phyloP scores from a whole-genome alignment of 179 eudicot species.

The Drosera spatulata region DNA sequence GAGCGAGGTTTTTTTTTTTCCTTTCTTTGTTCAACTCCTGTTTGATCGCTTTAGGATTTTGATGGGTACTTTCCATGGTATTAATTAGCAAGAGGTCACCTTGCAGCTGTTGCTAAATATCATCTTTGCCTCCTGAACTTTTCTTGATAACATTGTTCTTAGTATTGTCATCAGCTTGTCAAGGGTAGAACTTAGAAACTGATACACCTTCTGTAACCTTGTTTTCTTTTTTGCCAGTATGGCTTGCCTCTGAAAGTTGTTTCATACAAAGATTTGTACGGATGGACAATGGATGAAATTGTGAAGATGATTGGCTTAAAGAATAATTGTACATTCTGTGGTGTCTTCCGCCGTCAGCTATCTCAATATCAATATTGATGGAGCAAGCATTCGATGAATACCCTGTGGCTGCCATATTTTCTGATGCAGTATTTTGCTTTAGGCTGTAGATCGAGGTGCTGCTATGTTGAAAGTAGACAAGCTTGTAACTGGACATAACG shows the following conservation, averaged over 20 bases:
- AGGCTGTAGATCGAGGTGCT: constrained; percentile 99
- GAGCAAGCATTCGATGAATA: background rate
- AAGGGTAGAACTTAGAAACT: background rate
- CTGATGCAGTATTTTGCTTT: background rate
- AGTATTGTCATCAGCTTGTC: background rate
- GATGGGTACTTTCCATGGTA: too few relatives aligned
- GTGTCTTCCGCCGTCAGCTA: constrained; percentile 99
- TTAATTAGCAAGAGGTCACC: too few relatives aligned
- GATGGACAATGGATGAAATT: constrained; percentile 99
- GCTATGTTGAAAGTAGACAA: constrained; percentile 90
- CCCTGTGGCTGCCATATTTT: background rate
- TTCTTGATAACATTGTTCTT: too few relatives aligned
- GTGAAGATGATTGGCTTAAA: constrained; percentile 93
- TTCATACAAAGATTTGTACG: constrained; percentile 91
- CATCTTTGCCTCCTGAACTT: too few relatives aligned
- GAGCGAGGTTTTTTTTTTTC: too few relatives aligned
- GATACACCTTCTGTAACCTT: background rate
- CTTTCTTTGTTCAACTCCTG: too few relatives aligned
- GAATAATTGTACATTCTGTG: constrained; percentile 97
- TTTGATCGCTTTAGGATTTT: too few relatives aligned
- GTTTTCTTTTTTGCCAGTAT: constrained; percentile 35
- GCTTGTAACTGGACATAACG: constrained; percentile 94
- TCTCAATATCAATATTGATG: background rate
- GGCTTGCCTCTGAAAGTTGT: constrained; percentile 95
- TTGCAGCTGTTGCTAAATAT: too few relatives aligned